These are phyloP conservation scores for Priceomyces carsonii DNA, from an alignment of 805 yeast species.

Conservation along the genomic window DNA sequence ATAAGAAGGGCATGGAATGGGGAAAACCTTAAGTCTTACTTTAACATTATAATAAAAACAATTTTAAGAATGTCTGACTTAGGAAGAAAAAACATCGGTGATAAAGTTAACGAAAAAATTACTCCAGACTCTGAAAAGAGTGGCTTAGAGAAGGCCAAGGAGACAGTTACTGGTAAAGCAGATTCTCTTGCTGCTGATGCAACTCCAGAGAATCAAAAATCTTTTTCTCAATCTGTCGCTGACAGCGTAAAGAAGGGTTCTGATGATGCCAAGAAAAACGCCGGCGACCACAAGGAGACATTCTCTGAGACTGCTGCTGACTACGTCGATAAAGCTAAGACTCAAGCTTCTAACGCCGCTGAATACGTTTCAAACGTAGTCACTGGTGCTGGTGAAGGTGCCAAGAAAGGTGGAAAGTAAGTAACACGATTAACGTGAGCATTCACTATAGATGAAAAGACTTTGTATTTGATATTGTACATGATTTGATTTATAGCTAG, in stretches of 20 bases:
- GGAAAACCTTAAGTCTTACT: too few relatives aligned
- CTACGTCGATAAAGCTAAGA: conserved; percentile 59
- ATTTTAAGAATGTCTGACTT: conserved; percentile 36
- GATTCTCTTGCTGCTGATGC: conserved; percentile 40
- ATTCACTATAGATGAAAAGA: too few relatives aligned
- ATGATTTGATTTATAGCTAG: too few relatives aligned
- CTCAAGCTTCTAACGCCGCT: conserved; percentile 54
- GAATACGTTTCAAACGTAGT: conserved; percentile 53
- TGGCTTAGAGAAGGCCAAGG: conserved; percentile 36
- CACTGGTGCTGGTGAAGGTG: conserved; percentile 61
- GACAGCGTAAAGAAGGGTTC: conserved; percentile 61
- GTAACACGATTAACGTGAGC: conserved; percentile 19
- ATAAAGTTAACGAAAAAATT: conserved; percentile 37
- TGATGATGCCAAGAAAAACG: conserved; percentile 48
- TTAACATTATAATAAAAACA: too few relatives aligned
- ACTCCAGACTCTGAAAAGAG: conserved; percentile 46
- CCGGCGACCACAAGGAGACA: conserved; percentile 21
- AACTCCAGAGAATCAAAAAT: conserved; percentile 36
- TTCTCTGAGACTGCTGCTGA: conserved; percentile 43
- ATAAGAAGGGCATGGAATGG: too few relatives aligned
- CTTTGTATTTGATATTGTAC: too few relatives aligned
- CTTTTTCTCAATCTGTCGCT: conserved; percentile 61
- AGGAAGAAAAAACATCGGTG: conserved; percentile 44
- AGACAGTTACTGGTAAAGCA: conserved; percentile 34
- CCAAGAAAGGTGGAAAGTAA: conserved; percentile 31